These are phyloP conservation scores for Mycena olivaceomarginata DNA, from an alignment of 768 basidiomycete species.

Conservation along the genomic window DNA sequence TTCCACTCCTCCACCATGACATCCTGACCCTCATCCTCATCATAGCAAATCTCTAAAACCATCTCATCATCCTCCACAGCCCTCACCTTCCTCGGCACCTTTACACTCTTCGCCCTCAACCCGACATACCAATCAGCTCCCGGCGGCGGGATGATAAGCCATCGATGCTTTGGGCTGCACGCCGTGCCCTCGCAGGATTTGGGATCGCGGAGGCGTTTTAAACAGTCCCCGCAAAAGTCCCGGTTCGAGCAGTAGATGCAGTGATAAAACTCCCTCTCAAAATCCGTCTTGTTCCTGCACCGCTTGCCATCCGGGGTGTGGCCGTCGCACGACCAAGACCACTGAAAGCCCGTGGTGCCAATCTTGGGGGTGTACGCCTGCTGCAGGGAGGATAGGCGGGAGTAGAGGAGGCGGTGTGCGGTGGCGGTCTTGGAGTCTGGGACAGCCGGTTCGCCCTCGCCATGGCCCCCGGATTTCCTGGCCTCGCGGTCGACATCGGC, in stretches of 20 bases:
- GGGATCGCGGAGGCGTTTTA: neutral
- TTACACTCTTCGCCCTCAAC: neutral
- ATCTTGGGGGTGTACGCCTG: neutral
- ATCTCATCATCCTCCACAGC: neutral
- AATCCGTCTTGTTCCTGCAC: neutral
- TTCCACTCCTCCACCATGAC: neutral
- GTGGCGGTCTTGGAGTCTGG: neutral
- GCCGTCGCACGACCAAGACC: neutral
- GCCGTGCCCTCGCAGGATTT: neutral
- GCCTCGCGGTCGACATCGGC: neutral
- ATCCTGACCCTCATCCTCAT: neutral
- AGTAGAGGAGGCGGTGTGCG: neutral
- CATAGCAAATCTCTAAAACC: neutral
- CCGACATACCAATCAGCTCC: neutral
- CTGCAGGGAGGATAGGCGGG: neutral
- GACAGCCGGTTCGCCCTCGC: neutral
- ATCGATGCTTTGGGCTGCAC: neutral
- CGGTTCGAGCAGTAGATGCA: neutral
- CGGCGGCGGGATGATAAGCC: neutral
- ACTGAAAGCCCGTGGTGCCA: neutral
- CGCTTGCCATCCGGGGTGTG: neutral
- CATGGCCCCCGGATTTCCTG: neutral
- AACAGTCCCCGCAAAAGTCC: slow-evolving; percentile 7
- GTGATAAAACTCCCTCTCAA: neutral
- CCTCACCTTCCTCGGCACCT: neutral